phyloP scores from a whole-genome alignment of 306 rosid genomes.

The Cicer pinnatifidum region DNA sequence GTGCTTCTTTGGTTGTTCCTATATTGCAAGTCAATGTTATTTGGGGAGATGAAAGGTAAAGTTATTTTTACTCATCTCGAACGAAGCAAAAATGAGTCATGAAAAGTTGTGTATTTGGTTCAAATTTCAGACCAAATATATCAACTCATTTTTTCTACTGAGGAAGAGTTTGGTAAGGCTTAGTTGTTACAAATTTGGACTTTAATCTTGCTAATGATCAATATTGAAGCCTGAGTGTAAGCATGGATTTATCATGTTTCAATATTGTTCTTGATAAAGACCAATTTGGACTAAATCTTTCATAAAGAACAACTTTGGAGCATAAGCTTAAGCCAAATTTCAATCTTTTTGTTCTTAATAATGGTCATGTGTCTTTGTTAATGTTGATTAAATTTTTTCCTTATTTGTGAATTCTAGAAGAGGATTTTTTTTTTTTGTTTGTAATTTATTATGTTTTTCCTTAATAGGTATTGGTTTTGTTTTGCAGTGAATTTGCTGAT shows the following conservation, averaged over 20 bases:
- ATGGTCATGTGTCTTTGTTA: background rate
- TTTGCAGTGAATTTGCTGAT: constrained; percentile 90
- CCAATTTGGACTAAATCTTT: constrained; percentile 1
- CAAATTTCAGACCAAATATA: too few species aligned
- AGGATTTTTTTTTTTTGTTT: background rate
- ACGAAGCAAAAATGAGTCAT: too few species aligned
- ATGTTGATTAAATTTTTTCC: constrained; percentile 22
- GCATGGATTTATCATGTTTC: background rate
- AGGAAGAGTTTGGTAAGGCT: background rate
- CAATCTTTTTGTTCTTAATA: constrained; percentile 27
- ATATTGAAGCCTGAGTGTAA: background rate
- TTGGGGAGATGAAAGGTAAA: constrained; percentile 98
- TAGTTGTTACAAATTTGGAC: constrained; percentile 21
- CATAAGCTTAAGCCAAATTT: background rate
- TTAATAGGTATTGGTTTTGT: constrained; percentile 44
- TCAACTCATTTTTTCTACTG: too few species aligned
- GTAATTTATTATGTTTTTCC: background rate
- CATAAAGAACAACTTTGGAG: constrained; percentile 1
- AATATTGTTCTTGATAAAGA: constrained; percentile 8
- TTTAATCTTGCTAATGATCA: background rate
- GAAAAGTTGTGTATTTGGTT: too few species aligned
- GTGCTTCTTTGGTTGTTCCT: constrained; percentile 92
- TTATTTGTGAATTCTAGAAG: background rate
- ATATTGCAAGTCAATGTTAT: constrained; percentile 92
- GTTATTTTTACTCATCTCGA: background rate